These are phyloP conservation scores for Chytriomyces sp. DNA, from an alignment of 192 early-diverging fungal genomes.

Conservation along the genomic window DNA sequence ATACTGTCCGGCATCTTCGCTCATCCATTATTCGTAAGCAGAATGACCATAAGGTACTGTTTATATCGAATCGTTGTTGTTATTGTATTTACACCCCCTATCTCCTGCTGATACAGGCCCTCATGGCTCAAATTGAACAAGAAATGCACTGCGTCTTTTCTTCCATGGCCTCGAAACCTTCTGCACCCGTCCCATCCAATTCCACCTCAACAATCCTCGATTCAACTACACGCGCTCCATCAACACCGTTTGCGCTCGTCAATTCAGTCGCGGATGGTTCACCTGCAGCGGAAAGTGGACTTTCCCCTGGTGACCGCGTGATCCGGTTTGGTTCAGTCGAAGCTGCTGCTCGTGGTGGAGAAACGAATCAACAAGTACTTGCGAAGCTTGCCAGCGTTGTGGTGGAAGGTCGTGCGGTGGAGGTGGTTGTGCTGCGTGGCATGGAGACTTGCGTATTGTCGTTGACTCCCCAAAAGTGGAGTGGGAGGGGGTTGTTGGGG, in stretches of 20 bases:
- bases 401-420: conserved; percentile 18
- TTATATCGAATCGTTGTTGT: too few species aligned
- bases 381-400: neutral
- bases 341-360: neutral
- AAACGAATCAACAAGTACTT: neutral
- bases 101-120: neutral
- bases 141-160: conserved; percentile 56
- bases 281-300: conserved; percentile 21
- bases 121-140: conserved; percentile 62
- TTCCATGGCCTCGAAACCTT: neutral
- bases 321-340: conserved; percentile 20
- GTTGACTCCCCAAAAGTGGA: conserved; percentile 49
- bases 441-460: neutral
- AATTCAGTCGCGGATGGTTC: conserved; percentile 16
- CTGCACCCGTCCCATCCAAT: neutral
- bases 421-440: conserved; percentile 36
- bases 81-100: too few species aligned
- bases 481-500: conserved; percentile 55
- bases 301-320: conserved; percentile 15
- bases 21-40: conserved; percentile 47
- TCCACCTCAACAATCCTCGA: neutral
- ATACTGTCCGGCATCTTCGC: conserved; percentile 59
- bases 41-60: conserved; percentile 57
- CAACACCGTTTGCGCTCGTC: conserved; percentile 24
- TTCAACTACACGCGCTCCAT: neutral